Conservation (phyloP, 257 asterid genomes). For the Primulina eburnea region DNA sequence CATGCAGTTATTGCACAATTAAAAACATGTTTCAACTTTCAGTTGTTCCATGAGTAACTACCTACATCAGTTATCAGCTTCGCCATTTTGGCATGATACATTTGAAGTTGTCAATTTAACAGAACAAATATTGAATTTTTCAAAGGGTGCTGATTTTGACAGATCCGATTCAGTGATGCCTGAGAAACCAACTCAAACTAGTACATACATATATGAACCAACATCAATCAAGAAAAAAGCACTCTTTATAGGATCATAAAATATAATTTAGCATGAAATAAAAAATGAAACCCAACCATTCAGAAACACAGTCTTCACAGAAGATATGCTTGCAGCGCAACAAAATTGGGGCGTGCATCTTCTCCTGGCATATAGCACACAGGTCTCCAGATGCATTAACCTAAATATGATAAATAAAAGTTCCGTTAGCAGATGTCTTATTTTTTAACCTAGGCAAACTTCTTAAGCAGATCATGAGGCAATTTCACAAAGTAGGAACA, state of each 20-base stretch:
- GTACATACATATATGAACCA: not conserved
- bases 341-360: conserved; percentile 61
- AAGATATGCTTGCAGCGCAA: conserved; percentile 65
- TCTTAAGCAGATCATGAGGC: conserved; percentile 8
- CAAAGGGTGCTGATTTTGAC: not conserved
- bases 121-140: too few species aligned
- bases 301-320: conserved; percentile 77
- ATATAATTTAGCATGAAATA: not conserved
- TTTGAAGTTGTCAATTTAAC: not conserved
- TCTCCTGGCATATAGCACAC: conserved; percentile 78
- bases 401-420: conserved; percentile 29
- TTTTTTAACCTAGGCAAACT: not conserved
- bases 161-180: not conserved
- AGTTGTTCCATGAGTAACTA: not conserved
- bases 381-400: conserved; percentile 65
- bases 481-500: not conserved
- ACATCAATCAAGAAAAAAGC: not conserved
- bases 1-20: not conserved
- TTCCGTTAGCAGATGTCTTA: conserved; percentile 4
- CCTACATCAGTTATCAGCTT: not conserved
- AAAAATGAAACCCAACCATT: conserved; percentile 43
- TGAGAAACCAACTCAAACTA: not conserved
- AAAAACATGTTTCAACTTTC: not conserved
- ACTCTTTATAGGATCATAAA: not conserved
- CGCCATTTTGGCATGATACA: not conserved